Conservation (phyloP, 805 yeast species). For the Hermanozyma aechmeae region DNA sequence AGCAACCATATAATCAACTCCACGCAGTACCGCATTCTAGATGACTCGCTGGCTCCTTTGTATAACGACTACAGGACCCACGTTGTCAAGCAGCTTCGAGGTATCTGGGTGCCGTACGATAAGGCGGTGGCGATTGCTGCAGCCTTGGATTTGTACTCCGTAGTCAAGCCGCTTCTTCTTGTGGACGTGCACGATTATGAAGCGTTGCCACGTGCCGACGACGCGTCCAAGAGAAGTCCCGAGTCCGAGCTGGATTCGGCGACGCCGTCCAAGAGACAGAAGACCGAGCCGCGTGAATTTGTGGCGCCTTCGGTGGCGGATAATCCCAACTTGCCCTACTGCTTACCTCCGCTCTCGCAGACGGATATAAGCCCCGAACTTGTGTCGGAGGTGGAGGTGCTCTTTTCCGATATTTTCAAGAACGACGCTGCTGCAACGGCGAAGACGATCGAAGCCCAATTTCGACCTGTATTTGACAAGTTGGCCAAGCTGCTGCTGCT, state of each 20-base stretch:
- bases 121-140: constrained; percentile 30
- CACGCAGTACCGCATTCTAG: constrained; percentile 24
- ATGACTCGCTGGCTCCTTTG: constrained; percentile 6
- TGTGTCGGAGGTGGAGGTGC: constrained; percentile 21
- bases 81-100: constrained; percentile 18
- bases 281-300: background rate
- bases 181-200: constrained; percentile 38
- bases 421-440: constrained; percentile 12
- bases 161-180: constrained; percentile 26
- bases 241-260: too few species aligned
- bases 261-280: background rate
- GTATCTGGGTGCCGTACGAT: constrained; percentile 36
- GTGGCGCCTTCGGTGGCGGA: constrained; percentile 1
- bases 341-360: constrained; percentile 36
- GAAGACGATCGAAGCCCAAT: constrained; percentile 16
- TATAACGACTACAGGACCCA: constrained; percentile 21
- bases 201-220: constrained; percentile 15
- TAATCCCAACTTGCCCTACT: constrained; percentile 38
- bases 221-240: background rate
- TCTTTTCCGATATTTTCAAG: constrained; percentile 28
- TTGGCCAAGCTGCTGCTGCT: constrained; percentile 2
- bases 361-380: constrained; percentile 20
- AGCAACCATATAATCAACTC: constrained; percentile 23
- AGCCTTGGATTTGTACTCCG: constrained; percentile 29
- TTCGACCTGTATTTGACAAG: constrained; percentile 14